A percentile compares a stretch with the other conserved stretches of the same genome.
These are phyloP conservation scores for Candida sithepensis DNA, from an alignment of 805 yeast species.

Conservation along the genomic window DNA sequence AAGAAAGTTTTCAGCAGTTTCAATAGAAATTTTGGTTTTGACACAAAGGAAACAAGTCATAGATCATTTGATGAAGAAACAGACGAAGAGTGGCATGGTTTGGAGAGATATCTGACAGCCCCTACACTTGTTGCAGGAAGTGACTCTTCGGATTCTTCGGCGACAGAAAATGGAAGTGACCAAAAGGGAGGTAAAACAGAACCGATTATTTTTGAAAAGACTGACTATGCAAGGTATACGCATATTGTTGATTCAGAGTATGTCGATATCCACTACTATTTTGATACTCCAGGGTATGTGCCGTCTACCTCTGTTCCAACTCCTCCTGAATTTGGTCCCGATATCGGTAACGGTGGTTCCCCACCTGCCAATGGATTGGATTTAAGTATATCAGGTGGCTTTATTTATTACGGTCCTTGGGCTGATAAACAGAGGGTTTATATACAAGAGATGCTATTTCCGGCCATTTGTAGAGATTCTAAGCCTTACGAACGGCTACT, in stretches of 20 bases:
- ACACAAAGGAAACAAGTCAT: conserved; percentile 7
- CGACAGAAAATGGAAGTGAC: background rate
- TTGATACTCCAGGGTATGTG: conserved; percentile 68
- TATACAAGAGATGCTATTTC: conserved; percentile 64
- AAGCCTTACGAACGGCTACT: conserved; percentile 32
- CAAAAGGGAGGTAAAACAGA: background rate
- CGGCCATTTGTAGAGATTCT: conserved; percentile 59
- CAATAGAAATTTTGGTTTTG: background rate
- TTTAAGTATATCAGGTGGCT: conserved; percentile 53
- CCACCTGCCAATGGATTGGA: conserved; percentile 63
- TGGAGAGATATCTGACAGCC: conserved; percentile 58
- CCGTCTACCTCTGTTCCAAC: conserved; percentile 36
- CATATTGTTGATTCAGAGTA: conserved; percentile 59
- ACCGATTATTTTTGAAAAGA: conserved; percentile 35
- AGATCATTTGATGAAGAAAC: conserved; percentile 4
- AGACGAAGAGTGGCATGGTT: conserved; percentile 65
- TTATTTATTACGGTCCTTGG: conserved; percentile 92
- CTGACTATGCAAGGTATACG: conserved; percentile 82
- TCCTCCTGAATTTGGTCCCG: conserved; percentile 38
- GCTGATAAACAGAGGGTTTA: conserved; percentile 79
- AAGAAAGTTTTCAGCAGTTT: background rate
- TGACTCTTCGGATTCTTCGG: background rate
- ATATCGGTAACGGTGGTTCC: conserved; percentile 54
- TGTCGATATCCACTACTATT: conserved; percentile 56
- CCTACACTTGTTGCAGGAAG: conserved; percentile 3